Evolutionary conservation across 345 rosid species (phyloP).

Genomic region (Salix viminalis): DNA sequence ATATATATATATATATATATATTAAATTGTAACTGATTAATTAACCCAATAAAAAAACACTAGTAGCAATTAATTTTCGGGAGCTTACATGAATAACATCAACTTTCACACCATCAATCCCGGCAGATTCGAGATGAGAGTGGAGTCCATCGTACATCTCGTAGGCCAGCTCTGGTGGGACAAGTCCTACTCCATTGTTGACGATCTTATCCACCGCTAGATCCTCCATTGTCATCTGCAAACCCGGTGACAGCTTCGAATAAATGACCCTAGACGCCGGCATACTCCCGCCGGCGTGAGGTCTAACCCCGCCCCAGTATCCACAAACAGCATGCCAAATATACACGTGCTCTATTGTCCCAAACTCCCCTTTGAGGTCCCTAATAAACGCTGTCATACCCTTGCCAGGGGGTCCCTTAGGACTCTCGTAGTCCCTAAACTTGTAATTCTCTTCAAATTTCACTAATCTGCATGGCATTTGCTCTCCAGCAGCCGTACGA

Average conservation of each 20-base stretch:
- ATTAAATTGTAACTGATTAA: too few species aligned
- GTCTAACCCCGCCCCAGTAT: conserved; percentile 93
- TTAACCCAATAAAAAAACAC: too few species aligned
- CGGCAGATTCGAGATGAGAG: conserved; percentile 55
- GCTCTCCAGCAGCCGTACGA: conserved; percentile 65
- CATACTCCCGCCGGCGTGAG: conserved; percentile 50
- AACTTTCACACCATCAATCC: conserved; percentile 92
- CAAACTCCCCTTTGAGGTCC: conserved; percentile 76
- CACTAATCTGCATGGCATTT: conserved; percentile 75
- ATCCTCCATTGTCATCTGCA: conserved; percentile 75
- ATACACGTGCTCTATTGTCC: conserved; percentile 66
- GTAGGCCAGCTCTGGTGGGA: conserved; percentile 57
- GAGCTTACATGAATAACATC: conserved; percentile 89
- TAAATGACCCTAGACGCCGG: conserved; percentile 41
- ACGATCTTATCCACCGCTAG: conserved; percentile 90
- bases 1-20: too few species aligned
- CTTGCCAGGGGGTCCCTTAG: conserved; percentile 23
- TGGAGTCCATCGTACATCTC: conserved; percentile 81
- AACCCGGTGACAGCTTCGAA: conserved; percentile 66
- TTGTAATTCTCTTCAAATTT: conserved; percentile 72
- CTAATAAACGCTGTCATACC: conserved; percentile 77
- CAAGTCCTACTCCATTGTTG: conserved; percentile 60
- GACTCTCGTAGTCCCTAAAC: conserved; percentile 55
- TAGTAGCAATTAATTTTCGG: too few species aligned
- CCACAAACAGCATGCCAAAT: conserved; percentile 97